Evolutionary conservation across 2,329 filamentous ascomycete species (phyloP).

Genomic region (Diaporthe caulivora): DNA sequence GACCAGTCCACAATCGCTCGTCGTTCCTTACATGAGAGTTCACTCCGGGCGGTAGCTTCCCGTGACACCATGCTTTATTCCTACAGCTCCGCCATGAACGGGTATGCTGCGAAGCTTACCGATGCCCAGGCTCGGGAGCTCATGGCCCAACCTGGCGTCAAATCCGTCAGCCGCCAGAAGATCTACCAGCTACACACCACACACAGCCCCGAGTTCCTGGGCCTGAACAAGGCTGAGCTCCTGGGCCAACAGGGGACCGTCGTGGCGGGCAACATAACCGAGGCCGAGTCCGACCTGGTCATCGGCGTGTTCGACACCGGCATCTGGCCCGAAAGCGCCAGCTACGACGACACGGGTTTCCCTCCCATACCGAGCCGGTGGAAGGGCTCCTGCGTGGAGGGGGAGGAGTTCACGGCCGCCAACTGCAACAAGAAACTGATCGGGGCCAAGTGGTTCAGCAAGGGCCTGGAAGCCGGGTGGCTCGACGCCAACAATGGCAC

Average conservation of each 20-base stretch:
- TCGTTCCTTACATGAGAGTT: slow-evolving; percentile 2
- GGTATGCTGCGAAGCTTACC: slow-evolving; percentile 37
- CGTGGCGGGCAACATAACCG: not conserved
- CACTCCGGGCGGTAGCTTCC: not conserved
- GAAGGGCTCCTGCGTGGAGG: slow-evolving; percentile 37
- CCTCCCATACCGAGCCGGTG: slow-evolving; percentile 33
- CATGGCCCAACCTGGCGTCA: slow-evolving; percentile 29
- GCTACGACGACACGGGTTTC: slow-evolving; percentile 37
- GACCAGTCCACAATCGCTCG: not conserved
- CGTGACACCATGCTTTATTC: slow-evolving; percentile 33
- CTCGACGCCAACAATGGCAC: slow-evolving; percentile 17
- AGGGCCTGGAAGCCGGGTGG: slow-evolving; percentile 32
- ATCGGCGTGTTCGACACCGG: slow-evolving; percentile 39
- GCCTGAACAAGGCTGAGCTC: slow-evolving; percentile 13
- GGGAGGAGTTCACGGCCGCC: slow-evolving; percentile 24
- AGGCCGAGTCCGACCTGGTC: slow-evolving; percentile 34
- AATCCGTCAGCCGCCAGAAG: slow-evolving; percentile 30
- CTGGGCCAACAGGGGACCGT: not conserved
- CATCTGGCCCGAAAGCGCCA: slow-evolving; percentile 40
- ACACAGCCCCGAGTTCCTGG: slow-evolving; percentile 36
- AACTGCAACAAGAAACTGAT: slow-evolving; percentile 40
- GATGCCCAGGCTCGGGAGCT: slow-evolving; percentile 31
- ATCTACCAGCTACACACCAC: slow-evolving; percentile 34
- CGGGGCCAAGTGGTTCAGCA: slow-evolving; percentile 36
- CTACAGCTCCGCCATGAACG: slow-evolving; percentile 35